Conservation (phyloP, 2,329 filamentous ascomycete species). For the Trichoderma citrinoviride region DNA sequence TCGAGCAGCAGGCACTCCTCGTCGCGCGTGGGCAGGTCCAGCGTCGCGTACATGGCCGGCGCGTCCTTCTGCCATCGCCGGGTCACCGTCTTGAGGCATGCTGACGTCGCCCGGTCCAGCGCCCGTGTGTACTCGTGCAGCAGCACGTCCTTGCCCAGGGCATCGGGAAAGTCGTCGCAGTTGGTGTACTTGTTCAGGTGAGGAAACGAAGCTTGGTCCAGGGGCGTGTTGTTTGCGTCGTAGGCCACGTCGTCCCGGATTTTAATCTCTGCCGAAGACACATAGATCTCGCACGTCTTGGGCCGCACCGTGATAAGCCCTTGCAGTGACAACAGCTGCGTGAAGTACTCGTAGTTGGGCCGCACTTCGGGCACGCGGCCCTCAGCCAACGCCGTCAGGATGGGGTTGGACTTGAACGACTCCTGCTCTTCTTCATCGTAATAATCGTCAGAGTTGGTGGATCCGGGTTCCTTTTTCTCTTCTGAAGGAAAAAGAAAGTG, state of each 20-base stretch:
- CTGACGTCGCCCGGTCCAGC: slow-evolving; percentile 54
- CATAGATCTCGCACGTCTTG: slow-evolving; percentile 59
- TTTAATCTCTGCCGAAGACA: slow-evolving; percentile 52
- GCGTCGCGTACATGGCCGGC: slow-evolving; percentile 53
- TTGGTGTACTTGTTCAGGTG: slow-evolving; percentile 55
- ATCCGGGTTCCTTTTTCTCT: slow-evolving; percentile 55
- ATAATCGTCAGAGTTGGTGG: slow-evolving; percentile 59
- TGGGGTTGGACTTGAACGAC: slow-evolving; percentile 63
- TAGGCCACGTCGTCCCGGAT: slow-evolving; percentile 50
- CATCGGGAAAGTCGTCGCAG: slow-evolving; percentile 51
- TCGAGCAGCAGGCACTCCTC: slow-evolving; percentile 58
- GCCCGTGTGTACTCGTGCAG: slow-evolving; percentile 59
- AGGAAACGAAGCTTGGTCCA: slow-evolving; percentile 51
- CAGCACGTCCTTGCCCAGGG: slow-evolving; percentile 51
- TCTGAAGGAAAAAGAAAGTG: slow-evolving; percentile 60
- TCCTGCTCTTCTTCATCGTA: slow-evolving; percentile 44
- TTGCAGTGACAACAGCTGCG: slow-evolving; percentile 54
- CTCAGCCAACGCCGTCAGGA: slow-evolving; percentile 60
- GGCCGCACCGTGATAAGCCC: slow-evolving; percentile 53
- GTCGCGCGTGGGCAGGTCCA: slow-evolving; percentile 48
- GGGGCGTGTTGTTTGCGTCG: slow-evolving; percentile 42
- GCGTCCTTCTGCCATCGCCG: slow-evolving; percentile 58
- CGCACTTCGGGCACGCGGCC: slow-evolving; percentile 55
- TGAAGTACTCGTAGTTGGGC: slow-evolving; percentile 62
- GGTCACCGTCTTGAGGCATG: slow-evolving; percentile 52